A percentile compares a stretch with the other conserved stretches of the same genome.
Conservation (phyloP, 441 rosid genomes). For the Euphorbia celastroides region DNA sequence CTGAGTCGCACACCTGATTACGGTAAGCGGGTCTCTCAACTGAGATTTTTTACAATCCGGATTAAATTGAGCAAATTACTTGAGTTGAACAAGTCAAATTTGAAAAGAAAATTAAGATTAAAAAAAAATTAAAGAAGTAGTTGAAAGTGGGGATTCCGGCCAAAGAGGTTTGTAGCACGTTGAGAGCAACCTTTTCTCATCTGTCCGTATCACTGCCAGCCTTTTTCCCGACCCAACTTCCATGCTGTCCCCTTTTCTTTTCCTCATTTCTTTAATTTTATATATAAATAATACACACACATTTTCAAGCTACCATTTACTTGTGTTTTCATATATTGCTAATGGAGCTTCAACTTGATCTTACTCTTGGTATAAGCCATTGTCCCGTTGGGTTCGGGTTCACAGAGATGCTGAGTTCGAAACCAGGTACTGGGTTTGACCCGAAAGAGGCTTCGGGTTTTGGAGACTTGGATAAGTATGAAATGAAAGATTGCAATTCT, state of each 20-base stretch:
- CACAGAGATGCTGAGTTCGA: too few relatives aligned
- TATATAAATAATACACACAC: conserved; percentile 16
- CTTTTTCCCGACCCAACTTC: conserved; percentile 52
- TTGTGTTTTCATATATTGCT: background rate
- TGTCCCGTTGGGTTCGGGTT: background rate
- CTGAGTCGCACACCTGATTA: too few relatives aligned
- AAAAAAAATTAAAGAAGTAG: background rate
- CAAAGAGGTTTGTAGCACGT: conserved; percentile 25
- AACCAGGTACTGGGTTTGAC: background rate
- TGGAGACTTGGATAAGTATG: too few relatives aligned
- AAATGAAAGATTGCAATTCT: background rate
- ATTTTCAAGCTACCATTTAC: too few relatives aligned
- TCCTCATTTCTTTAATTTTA: conserved; percentile 18
- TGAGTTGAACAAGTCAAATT: too few relatives aligned
- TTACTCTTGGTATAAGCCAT: conserved; percentile 28
- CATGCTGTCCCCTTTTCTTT: conserved; percentile 32
- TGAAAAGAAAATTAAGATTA: too few relatives aligned
- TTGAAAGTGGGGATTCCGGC: conserved; percentile 11
- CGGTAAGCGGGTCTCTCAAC: too few relatives aligned
- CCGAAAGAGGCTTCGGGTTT: too few relatives aligned
- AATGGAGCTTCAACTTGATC: conserved; percentile 53
- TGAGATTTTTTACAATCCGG: too few relatives aligned
- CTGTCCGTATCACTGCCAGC: conserved; percentile 39
- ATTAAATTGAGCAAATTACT: too few relatives aligned
- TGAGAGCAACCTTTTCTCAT: conserved; percentile 24